A percentile compares a stretch with the other conserved stretches of the same genome.
These are phyloP conservation scores for Bipolaris gigantea DNA, from an alignment of 2,329 filamentous ascomycete genomes.

Conservation along the genomic window DNA sequence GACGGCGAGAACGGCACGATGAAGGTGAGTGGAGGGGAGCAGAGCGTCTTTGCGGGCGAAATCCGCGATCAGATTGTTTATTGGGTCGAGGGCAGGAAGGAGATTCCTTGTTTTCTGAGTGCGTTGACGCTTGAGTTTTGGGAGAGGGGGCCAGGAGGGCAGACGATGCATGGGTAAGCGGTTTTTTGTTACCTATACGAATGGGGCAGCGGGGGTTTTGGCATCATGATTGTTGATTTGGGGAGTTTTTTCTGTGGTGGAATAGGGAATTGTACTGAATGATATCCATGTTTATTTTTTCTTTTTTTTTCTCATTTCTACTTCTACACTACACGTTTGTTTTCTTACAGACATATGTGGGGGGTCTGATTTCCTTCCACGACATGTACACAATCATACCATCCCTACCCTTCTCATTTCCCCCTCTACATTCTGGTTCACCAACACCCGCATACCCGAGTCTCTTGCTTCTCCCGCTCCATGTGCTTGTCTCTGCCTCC, in stretches of 20 bases:
- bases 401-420: slow-evolving; percentile 34
- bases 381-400: slow-evolving; percentile 10
- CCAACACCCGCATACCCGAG: background rate
- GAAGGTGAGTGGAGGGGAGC: slow-evolving; percentile 92
- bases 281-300: background rate
- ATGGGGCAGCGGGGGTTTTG: too few relatives aligned
- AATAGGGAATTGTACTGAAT: background rate
- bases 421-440: slow-evolving; percentile 16
- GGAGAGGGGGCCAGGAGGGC: slow-evolving; percentile 58
- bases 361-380: background rate
- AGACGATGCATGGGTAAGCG: slow-evolving; percentile 21
- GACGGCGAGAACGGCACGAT: slow-evolving; percentile 94
- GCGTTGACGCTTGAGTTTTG: slow-evolving; percentile 93
- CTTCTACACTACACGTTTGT: background rate
- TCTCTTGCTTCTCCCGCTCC: background rate
- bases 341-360: too few relatives aligned
- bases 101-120: slow-evolving; percentile 90
- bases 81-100: slow-evolving; percentile 92
- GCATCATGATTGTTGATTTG: too few relatives aligned
- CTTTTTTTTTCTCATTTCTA: background rate
- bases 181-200: too few relatives aligned
- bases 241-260: too few relatives aligned
- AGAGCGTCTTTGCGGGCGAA: slow-evolving; percentile 80
- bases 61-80: slow-evolving; percentile 88
- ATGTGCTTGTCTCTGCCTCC: background rate